Conservation (phyloP, 805 yeast species). For the Kazachstania bromeliacearum region DNA sequence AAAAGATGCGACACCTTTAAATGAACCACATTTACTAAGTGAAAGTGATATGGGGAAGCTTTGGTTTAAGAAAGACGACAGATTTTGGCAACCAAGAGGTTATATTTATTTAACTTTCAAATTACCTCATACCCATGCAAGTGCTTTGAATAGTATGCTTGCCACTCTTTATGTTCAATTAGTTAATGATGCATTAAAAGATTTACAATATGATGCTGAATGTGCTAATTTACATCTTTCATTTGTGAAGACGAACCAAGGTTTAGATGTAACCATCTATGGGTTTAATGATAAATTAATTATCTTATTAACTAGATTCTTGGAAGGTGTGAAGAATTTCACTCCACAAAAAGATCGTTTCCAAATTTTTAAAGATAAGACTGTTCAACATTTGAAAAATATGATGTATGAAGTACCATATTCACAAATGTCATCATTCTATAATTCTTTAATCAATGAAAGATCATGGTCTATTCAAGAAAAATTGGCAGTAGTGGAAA, state of each 20-base stretch:
- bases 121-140: constrained; percentile 50
- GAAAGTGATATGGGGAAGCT: constrained; percentile 41
- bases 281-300: constrained; percentile 83
- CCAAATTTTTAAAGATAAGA: constrained; percentile 54
- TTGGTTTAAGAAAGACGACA: constrained; percentile 89
- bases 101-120: constrained; percentile 54
- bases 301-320: constrained; percentile 49
- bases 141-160: constrained; percentile 49
- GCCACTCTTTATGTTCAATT: constrained; percentile 60
- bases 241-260: constrained; percentile 55
- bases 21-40: constrained; percentile 55
- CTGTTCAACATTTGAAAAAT: constrained; percentile 54
- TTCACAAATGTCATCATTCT: constrained; percentile 57
- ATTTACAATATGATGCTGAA: constrained; percentile 72
- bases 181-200: constrained; percentile 60
- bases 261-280: constrained; percentile 53
- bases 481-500: constrained; percentile 41
- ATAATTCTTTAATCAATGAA: constrained; percentile 61
- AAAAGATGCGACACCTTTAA: constrained; percentile 27
- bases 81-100: constrained; percentile 83
- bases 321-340: constrained; percentile 44
- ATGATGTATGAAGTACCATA: constrained; percentile 69
- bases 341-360: constrained; percentile 50
- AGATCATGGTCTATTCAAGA: constrained; percentile 57
- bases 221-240: constrained; percentile 64